Evolutionary conservation across 352 stramenopile species (phyloP).

Genomic region (Pythium oligandrum): DNA sequence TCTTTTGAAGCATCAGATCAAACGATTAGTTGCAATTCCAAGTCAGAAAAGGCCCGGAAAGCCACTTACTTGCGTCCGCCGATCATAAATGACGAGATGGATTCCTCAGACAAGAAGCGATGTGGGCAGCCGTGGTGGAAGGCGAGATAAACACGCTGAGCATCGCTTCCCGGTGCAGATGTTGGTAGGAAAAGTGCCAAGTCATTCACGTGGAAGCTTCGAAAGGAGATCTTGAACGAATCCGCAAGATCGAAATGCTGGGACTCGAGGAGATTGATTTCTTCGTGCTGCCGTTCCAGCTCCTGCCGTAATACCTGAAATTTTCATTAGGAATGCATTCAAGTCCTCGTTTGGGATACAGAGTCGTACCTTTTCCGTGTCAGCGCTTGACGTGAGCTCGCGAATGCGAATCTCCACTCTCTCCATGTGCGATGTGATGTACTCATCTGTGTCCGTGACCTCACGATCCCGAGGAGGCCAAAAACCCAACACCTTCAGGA

Average conservation of each 20-base stretch:
- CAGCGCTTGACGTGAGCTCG: constrained; percentile 44
- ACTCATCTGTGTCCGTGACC: constrained; percentile 27
- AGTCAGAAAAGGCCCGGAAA: not conserved
- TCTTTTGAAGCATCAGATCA: constrained; percentile 21
- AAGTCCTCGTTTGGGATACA: too few species aligned
- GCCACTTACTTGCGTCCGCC: constrained; percentile 61
- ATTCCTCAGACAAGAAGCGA: constrained; percentile 84
- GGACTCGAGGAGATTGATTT: constrained; percentile 56
- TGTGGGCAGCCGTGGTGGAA: constrained; percentile 85
- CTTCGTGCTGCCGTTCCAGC: constrained; percentile 48
- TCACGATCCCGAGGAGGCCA: constrained; percentile 10
- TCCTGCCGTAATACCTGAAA: constrained; percentile 44
- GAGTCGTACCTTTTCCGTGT: constrained; percentile 48
- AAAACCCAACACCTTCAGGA: constrained; percentile 46
- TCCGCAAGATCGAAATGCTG: constrained; percentile 46
- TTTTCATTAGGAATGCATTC: too few species aligned
- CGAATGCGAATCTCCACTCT: constrained; percentile 50
- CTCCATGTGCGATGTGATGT: constrained; percentile 39
- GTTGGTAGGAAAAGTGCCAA: constrained; percentile 82
- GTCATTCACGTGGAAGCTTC: constrained; percentile 77
- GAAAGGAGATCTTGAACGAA: constrained; percentile 86
- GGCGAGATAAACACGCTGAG: constrained; percentile 77
- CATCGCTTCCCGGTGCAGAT: constrained; percentile 68
- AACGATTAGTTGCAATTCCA: constrained; percentile 1
- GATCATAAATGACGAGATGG: constrained; percentile 85